Evolutionary conservation across 106 monocot genomes (phyloP).

Genomic region (Platanthera zijinensis): DNA sequence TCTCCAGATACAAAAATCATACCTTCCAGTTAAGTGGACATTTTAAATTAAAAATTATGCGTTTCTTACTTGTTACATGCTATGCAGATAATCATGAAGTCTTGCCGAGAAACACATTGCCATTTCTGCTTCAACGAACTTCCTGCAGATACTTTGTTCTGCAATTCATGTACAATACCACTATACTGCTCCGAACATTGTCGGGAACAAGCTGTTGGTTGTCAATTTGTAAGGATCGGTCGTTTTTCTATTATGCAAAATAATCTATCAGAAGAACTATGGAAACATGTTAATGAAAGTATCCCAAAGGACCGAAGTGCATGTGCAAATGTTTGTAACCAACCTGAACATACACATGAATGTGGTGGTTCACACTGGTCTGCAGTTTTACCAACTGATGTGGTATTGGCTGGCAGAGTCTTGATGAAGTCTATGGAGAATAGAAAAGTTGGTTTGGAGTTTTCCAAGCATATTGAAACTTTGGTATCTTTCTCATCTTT

Average conservation of each 20-base stretch:
- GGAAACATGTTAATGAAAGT: slow-evolving; percentile 21
- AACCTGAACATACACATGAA: slow-evolving; percentile 85
- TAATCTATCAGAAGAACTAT: slow-evolving; percentile 24
- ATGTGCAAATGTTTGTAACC: slow-evolving; percentile 11
- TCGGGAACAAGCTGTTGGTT: slow-evolving; percentile 4
- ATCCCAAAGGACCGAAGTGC: background rate
- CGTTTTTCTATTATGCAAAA: background rate
- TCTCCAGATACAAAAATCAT: background rate
- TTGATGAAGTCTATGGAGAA: slow-evolving; percentile 34
- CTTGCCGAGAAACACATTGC: slow-evolving; percentile 72
- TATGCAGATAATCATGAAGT: slow-evolving; percentile 70
- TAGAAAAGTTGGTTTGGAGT: slow-evolving; percentile 14
- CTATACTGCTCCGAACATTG: slow-evolving; percentile 10
- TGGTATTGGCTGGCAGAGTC: slow-evolving; percentile 77
- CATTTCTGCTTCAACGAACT: slow-evolving; percentile 78
- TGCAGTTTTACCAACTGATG: slow-evolving; percentile 69
- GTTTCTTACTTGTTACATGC: slow-evolving; percentile 26
- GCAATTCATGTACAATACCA: slow-evolving; percentile 28
- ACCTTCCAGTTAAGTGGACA: background rate
- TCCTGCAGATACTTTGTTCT: slow-evolving; percentile 65
- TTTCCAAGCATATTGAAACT: slow-evolving; percentile 15
- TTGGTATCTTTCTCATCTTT: slow-evolving; percentile 22
- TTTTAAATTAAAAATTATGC: slow-evolving; percentile 9
- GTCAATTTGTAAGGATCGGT: slow-evolving; percentile 4
- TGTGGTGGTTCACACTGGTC: slow-evolving; percentile 88